A percentile compares a stretch with the other conserved stretches of the same genome.
Conservation (phyloP, 139 green algal genomes). For the Chlorella sorokiniana region DNA sequence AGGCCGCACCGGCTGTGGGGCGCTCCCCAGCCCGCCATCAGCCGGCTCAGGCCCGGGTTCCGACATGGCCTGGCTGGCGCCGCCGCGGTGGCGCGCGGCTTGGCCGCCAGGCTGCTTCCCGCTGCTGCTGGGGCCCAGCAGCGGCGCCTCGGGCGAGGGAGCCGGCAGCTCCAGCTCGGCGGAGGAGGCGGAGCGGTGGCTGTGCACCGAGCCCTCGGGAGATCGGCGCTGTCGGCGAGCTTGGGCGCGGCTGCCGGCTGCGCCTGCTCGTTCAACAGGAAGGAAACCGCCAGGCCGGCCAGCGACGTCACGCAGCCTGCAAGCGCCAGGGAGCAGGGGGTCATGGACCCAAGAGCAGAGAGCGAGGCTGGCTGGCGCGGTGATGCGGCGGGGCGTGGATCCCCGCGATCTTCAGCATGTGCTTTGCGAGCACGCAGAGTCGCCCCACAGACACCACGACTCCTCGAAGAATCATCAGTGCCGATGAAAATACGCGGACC, state of each 20-base stretch:
- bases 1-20: not conserved
- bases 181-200: constrained; percentile 1
- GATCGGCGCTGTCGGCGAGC: constrained; percentile 19
- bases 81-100: too few species aligned
- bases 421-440: too few species aligned
- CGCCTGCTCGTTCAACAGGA: constrained; percentile 9
- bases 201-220: constrained; percentile 28
- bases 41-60: too few species aligned
- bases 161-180: constrained; percentile 13
- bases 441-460: too few species aligned
- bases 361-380: too few species aligned
- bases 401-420: too few species aligned
- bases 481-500: too few species aligned
- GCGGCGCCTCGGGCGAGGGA: not conserved
- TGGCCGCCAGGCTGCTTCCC: not conserved
- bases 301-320: constrained; percentile 36
- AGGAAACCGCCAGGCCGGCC: constrained; percentile 8
- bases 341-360: too few species aligned
- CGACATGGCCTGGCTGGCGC: too few species aligned
- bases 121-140: constrained; percentile 2
- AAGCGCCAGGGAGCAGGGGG: not conserved
- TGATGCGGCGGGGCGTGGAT: too few species aligned
- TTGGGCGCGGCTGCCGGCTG: not conserved
- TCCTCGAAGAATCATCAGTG: too few species aligned
- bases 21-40: too few species aligned